Evolutionary conservation across 345 rosid species (phyloP).

Genomic region (Populus euphratica): DNA sequence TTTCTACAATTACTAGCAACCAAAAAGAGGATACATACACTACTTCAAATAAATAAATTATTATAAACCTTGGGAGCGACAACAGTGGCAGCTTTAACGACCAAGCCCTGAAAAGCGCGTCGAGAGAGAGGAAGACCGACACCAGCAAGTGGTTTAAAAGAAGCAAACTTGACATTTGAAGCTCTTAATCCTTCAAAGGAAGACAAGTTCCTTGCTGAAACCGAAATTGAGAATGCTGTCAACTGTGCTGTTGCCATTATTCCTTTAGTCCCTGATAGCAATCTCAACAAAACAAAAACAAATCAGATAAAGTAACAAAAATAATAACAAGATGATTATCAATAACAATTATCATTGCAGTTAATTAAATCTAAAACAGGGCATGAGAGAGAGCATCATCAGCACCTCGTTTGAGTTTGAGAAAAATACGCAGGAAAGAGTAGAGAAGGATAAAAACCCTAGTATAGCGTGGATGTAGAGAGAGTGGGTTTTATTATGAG

Average conservation of each 20-base stretch:
- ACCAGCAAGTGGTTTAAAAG: slow-evolving; percentile 36
- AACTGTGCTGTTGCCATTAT: slow-evolving; percentile 69
- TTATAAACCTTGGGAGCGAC: slow-evolving; percentile 86
- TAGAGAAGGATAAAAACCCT: slow-evolving; percentile 13
- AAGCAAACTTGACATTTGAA: slow-evolving; percentile 50
- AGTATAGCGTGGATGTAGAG: background rate
- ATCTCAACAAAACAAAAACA: background rate
- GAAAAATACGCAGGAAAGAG: background rate
- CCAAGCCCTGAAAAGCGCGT: slow-evolving; percentile 45
- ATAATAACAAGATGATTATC: background rate
- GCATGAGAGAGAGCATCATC: background rate
- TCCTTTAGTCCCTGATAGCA: background rate
- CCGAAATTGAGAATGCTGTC: slow-evolving; percentile 50
- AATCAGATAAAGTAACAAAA: background rate
- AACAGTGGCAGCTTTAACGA: slow-evolving; percentile 74
- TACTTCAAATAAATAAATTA: background rate
- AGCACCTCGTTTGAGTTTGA: background rate
- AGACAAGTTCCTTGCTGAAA: slow-evolving; percentile 49
- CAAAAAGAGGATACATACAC: background rate
- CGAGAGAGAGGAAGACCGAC: slow-evolving; percentile 25
- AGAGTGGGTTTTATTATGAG: background rate
- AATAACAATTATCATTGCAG: background rate
- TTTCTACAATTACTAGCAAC: background rate
- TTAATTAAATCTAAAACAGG: background rate
- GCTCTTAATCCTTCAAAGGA: slow-evolving; percentile 62